These are phyloP conservation scores for Ophiostoma sp. DNA, from an alignment of 2,329 filamentous ascomycete species.

Conservation along the genomic window DNA sequence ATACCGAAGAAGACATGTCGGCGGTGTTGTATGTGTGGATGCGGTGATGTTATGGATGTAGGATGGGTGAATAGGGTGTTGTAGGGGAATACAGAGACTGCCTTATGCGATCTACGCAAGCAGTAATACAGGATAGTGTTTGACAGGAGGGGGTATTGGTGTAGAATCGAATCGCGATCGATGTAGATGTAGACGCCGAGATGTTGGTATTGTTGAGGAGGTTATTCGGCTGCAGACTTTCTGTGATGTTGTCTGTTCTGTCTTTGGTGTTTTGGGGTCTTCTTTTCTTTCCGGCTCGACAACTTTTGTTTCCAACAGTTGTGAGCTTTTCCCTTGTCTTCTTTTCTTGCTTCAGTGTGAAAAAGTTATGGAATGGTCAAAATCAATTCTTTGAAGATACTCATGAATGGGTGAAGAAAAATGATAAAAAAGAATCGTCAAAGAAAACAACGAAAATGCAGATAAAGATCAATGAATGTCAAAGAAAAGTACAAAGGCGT, in stretches of 20 bases:
- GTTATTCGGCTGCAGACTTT: background rate
- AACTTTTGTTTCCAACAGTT: background rate
- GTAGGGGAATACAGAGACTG: constrained; percentile 3
- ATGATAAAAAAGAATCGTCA: constrained; percentile 17
- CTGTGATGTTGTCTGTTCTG: background rate
- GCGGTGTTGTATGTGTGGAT: background rate
- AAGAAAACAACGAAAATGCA: constrained; percentile 15
- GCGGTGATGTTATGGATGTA: background rate
- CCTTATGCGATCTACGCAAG: constrained; percentile 19
- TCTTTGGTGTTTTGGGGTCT: background rate
- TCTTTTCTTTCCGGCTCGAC: background rate
- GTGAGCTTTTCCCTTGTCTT: background rate
- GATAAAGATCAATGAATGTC: constrained; percentile 5
- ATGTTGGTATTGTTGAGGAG: background rate
- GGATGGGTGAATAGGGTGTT: background rate
- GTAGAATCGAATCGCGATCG: background rate
- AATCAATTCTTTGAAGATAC: constrained; percentile 29
- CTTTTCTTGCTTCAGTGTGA: constrained; percentile 34
- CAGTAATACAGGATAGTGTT: constrained; percentile 4
- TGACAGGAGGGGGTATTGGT: background rate
- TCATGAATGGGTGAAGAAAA: constrained; percentile 23
- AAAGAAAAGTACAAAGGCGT: constrained; percentile 16
- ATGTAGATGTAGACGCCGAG: background rate
- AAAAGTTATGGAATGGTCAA: constrained; percentile 29
- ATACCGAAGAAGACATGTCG: constrained; percentile 91